Evolutionary conservation across 352 stramenopile genomes (phyloP).

Genomic region (Globisporangium apiculatum): DNA sequence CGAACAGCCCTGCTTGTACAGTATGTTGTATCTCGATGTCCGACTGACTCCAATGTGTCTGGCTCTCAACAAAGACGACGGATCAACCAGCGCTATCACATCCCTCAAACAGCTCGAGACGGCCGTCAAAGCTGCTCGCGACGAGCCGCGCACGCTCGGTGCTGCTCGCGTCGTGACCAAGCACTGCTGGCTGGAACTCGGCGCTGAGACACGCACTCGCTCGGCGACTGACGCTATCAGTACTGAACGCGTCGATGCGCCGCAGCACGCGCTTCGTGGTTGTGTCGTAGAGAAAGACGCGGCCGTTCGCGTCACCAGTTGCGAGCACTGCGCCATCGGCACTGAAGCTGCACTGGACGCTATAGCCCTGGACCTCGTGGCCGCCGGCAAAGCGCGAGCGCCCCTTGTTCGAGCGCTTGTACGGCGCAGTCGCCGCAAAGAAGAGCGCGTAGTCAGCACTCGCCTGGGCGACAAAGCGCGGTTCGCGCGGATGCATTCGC

Average conservation of each 20-base stretch:
- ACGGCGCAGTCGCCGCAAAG: conserved; percentile 35
- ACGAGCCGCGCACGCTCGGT: conserved; percentile 12
- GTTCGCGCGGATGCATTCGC: conserved; percentile 27
- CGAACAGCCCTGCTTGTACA: too few species aligned
- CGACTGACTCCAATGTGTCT: too few species aligned
- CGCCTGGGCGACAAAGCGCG: conserved; percentile 42
- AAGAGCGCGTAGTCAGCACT: conserved; percentile 28
- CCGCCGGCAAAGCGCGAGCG: conserved; percentile 15
- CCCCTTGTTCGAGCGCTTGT: conserved; percentile 36
- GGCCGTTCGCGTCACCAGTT: conserved; percentile 36
- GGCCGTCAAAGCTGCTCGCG: conserved; percentile 18
- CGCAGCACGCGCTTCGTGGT: conserved; percentile 15
- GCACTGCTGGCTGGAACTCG: conserved; percentile 19
- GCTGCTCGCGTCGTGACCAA: not conserved
- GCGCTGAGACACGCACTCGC: conserved; percentile 21
- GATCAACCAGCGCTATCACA: too few species aligned
- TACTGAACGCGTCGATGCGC: conserved; percentile 17
- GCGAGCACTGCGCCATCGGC: conserved; percentile 31
- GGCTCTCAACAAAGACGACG: too few species aligned
- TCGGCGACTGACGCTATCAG: not conserved
- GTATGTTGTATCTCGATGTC: too few species aligned
- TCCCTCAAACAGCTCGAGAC: conserved; percentile 13
- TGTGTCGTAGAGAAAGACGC: conserved; percentile 36
- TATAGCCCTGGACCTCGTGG: conserved; percentile 36
- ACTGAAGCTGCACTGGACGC: conserved; percentile 50